Evolutionary conservation across 1,284 basidiomycete genomes (phyloP), one percentile per base, ranked within the genome.

Genomic region (Apiotrichum siamense): DNA sequence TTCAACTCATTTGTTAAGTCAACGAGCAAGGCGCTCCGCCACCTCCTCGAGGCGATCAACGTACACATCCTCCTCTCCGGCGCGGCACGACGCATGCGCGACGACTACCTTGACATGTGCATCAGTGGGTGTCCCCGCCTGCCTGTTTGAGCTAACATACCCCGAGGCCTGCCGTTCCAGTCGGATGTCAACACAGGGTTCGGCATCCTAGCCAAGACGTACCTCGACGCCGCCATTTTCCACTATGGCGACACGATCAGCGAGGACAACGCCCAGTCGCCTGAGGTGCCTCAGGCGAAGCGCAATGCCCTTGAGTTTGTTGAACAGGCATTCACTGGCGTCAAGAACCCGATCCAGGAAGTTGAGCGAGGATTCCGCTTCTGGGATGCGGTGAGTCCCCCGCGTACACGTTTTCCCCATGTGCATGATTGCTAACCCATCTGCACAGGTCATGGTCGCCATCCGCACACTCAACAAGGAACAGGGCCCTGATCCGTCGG

Each of bases 1-100:
- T 99, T 98, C 82, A 98, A 97, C 78, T 92, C 91, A 41, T 98
- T 98, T 71, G 83, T 94, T 61, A 85, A 88, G 53, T 85, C 88
- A 32, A 80, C 97, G 55, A 86, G 88, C 49, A 85, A 93, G 57
- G 87, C 91, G 24, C 79, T 98, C 63, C 83, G 96, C 52, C 87
- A 87, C 50, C 78, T 98, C 58, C 77, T 96, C 50, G 96, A 99
- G 75, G 87, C 92, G 59, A 86, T 90, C 47, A 85, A 88, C 56
- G 76, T 94, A 61, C 93, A 94, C 75, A 86, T 97, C 82, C 79
- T 99, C 31, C 79, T 99, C 21, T 84, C 89, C 25, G 83, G 83
- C 26, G 92, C 97, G 64, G 90, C 88, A 20, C 82, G 86, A 40
- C 80, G 89, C 42, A 81, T 81, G 42, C 81, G 94, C 55, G 93